phyloP scores from a whole-genome alignment of 1,284 basidiomycete species.

The Tremellales sp. region DNA sequence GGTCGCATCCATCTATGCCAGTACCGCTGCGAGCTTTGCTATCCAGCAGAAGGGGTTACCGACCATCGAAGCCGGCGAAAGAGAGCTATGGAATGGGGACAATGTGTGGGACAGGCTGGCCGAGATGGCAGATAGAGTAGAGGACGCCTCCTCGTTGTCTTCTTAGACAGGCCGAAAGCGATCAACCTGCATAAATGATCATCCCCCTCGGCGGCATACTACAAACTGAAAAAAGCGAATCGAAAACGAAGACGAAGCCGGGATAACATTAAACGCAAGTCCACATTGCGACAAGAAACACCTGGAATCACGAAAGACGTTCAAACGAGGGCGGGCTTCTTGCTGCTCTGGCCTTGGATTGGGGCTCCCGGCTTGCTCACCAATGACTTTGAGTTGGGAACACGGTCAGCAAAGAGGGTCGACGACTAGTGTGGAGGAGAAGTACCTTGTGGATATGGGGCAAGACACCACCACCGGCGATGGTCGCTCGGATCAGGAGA shows the following conservation, averaged over 20 bases:
- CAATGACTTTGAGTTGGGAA: conserved; percentile 23
- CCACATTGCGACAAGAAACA: not conserved
- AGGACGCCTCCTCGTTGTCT: too few species aligned
- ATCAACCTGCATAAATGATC: conserved; percentile 2
- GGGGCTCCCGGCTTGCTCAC: conserved; percentile 24
- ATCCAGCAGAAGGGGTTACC: conserved; percentile 81
- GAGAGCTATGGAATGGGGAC: conserved; percentile 66
- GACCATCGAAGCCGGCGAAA: conserved; percentile 33
- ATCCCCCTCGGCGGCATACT: not conserved
- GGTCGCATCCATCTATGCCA: conserved; percentile 64
- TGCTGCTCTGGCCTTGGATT: conserved; percentile 16
- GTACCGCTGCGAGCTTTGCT: conserved; percentile 73
- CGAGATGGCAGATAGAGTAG: conserved; percentile 18
- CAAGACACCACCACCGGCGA: conserved; percentile 79
- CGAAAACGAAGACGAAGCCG: conserved; percentile 9
- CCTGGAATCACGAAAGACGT: too few species aligned
- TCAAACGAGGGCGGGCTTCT: too few species aligned
- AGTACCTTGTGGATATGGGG: conserved; percentile 89
- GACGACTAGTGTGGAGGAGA: conserved; percentile 1
- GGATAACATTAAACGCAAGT: not conserved
- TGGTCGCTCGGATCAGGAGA: conserved; percentile 55
- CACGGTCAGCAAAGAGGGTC: conserved; percentile 1
- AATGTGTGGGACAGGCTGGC: conserved; percentile 26
- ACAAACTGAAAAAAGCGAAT: not conserved
- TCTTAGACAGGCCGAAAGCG: not conserved